Percentiles rank a stretch among this genome's conserved stretches.
Evolutionary conservation across 108 stramenopile genomes (phyloP).

Genomic region (Conticribra guillardii): DNA sequence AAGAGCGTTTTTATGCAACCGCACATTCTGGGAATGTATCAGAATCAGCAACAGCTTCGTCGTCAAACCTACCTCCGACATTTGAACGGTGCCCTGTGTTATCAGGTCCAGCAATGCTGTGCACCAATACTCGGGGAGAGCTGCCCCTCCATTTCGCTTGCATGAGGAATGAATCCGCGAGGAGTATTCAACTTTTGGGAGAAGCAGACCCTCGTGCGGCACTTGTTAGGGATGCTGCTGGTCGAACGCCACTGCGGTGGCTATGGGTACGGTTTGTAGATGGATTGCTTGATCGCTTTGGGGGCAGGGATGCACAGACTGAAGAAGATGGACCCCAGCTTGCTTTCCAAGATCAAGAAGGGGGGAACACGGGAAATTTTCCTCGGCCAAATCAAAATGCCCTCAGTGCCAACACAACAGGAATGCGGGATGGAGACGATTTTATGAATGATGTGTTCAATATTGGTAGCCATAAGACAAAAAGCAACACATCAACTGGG

Average conservation of each 20-base stretch:
- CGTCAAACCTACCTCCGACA: conserved; percentile 3
- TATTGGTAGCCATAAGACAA: neutral
- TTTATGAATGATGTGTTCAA: conserved; percentile 20
- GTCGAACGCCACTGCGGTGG: conserved; percentile 80
- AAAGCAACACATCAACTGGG: conserved; percentile 5
- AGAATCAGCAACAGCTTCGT: conserved; percentile 17
- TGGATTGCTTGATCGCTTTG: conserved; percentile 56
- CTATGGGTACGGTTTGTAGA: conserved; percentile 78
- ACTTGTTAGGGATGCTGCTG: conserved; percentile 62
- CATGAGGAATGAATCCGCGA: conserved; percentile 76
- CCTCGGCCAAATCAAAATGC: conserved; percentile 6
- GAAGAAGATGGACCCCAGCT: conserved; percentile 1
- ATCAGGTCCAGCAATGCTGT: conserved; percentile 48
- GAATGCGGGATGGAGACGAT: conserved; percentile 11
- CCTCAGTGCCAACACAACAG: neutral
- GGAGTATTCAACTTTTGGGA: conserved; percentile 57
- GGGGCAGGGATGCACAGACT: conserved; percentile 40
- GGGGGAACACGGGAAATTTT: conserved; percentile 23
- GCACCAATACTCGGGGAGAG: conserved; percentile 74
- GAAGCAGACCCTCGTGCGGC: conserved; percentile 71
- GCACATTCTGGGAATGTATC: neutral
- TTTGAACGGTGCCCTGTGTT: conserved; percentile 20
- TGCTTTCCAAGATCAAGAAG: conserved; percentile 35
- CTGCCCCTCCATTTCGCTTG: conserved; percentile 79
- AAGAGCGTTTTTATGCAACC: conserved; percentile 19